Base-by-base conservation (phyloP, 2,329 filamentous ascomycete genomes). In the Trichoderma aggressivum region DNA sequence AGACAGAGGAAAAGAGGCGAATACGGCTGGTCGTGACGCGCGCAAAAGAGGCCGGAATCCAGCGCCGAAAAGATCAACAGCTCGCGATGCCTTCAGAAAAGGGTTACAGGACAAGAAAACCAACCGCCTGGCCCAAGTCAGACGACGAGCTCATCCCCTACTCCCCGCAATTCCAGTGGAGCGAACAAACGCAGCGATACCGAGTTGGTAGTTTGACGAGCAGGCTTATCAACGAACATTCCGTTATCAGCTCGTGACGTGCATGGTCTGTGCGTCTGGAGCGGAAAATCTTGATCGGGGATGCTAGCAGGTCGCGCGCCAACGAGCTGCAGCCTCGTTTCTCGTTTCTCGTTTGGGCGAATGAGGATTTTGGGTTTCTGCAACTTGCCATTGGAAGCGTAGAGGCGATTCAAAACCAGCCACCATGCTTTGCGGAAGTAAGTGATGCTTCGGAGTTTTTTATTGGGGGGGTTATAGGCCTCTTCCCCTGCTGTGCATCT, bases 391-490 rank as follows among this genome's bases (percentile, higher is more conserved):
- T 79, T 79, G 76, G 74, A 74, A 74, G 75, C 74, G 72, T 70
- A 69, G 63, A 70, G 69, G 68, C 76, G 77, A 78, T 76, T 71
- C 72, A 73, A 58, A 71, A 72, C 68, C 74, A 73, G 77, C 79
- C 78, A 77, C 75, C 73, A 86, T 86, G 84, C 80, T 86, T 78
- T 86, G 84, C 66, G 81, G 80, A 84, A 86, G 83, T 84, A 78
- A 78, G 82, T 70, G 11, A 28, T 55, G 18, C 39, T 10, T 8
- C 1, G 5, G 16, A 24, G 16, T 30, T 18, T 10, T n/a, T 10
- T 5, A 18, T 8, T 6, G 21, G 8, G 3, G 11, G 4, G 1
- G 32, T 21, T 16, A 5, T 26, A 21, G 32, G 26, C 14, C 28
- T 12, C 16, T 26, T 26, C 8, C 14, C 8, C 7, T n/a, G 24